Evolutionary conservation across 345 rosid genomes (phyloP).

Genomic region (Streptanthus diversifolius): DNA sequence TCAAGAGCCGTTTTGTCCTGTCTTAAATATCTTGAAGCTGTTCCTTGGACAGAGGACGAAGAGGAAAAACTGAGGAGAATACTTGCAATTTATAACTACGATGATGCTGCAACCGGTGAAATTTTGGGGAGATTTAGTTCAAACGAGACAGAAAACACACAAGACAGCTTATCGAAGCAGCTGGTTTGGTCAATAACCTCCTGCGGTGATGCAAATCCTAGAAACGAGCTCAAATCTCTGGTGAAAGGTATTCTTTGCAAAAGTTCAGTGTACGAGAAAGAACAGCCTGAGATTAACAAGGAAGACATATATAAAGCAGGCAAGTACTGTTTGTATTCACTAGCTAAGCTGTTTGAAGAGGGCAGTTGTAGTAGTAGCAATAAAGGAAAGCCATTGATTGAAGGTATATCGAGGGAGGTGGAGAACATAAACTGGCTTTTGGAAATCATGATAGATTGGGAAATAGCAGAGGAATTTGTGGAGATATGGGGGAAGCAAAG

Average conservation of each 20-base stretch:
- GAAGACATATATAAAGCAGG: slow-evolving; percentile 64
- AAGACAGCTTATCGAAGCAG: slow-evolving; percentile 57
- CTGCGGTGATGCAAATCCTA: slow-evolving; percentile 57
- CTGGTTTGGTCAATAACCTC: slow-evolving; percentile 70
- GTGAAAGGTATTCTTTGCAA: slow-evolving; percentile 83
- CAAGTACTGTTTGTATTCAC: slow-evolving; percentile 50
- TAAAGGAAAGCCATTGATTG: slow-evolving; percentile 58
- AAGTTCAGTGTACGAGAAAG: slow-evolving; percentile 87
- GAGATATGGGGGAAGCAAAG: slow-evolving; percentile 65
- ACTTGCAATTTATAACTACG: slow-evolving; percentile 53
- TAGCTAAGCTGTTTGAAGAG: slow-evolving; percentile 56
- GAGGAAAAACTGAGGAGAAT: slow-evolving; percentile 75
- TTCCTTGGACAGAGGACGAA: slow-evolving; percentile 98
- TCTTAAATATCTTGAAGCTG: slow-evolving; percentile 81
- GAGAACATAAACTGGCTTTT: slow-evolving; percentile 84
- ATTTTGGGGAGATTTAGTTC: slow-evolving; percentile 60
- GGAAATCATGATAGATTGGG: slow-evolving; percentile 72
- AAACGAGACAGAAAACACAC: slow-evolving; percentile 36
- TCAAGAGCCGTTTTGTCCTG: slow-evolving; percentile 60
- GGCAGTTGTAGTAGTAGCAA: slow-evolving; percentile 39
- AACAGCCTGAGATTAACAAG: slow-evolving; percentile 61
- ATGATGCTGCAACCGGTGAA: slow-evolving; percentile 50
- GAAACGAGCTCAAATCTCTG: slow-evolving; percentile 73
- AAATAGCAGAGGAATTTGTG: slow-evolving; percentile 84
- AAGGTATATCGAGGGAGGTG: slow-evolving; percentile 68